Conservation (phyloP, 805 yeast genomes). For the Kazachstania psychrophila region DNA sequence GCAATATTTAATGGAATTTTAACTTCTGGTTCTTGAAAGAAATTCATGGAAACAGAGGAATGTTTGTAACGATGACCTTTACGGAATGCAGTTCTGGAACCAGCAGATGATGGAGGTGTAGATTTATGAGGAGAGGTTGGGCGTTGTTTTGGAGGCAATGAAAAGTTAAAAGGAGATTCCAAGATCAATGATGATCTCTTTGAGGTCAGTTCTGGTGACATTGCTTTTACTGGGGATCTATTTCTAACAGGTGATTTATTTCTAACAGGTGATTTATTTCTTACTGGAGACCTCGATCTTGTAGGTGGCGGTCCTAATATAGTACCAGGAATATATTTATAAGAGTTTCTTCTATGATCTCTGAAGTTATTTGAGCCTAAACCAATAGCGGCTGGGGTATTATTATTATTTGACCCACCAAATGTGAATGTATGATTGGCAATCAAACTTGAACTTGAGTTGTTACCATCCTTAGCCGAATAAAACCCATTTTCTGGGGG, state of each 20-base stretch:
- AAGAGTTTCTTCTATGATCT: slow-evolving; percentile 20
- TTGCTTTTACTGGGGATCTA: slow-evolving; percentile 20
- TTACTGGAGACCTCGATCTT: slow-evolving; percentile 22
- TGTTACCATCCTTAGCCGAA: slow-evolving; percentile 23
- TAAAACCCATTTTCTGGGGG: slow-evolving; percentile 19
- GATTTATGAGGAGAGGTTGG: slow-evolving; percentile 8
- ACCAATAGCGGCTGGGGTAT: not conserved
- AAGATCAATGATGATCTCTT: slow-evolving; percentile 18
- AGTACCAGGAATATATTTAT: slow-evolving; percentile 26
- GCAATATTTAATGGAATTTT: slow-evolving; percentile 74
- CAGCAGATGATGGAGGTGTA: slow-evolving; percentile 17
- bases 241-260: slow-evolving; percentile 15
- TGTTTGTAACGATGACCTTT: slow-evolving; percentile 94
- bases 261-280: slow-evolving; percentile 5
- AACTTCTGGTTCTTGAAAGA: slow-evolving; percentile 85
- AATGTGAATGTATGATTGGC: slow-evolving; percentile 27
- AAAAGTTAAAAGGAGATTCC: slow-evolving; percentile 26
- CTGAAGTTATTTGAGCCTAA: slow-evolving; percentile 2
- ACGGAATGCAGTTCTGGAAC: slow-evolving; percentile 56
- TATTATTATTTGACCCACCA: slow-evolving; percentile 14
- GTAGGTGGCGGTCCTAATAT: slow-evolving; percentile 26
- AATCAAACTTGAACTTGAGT: slow-evolving; percentile 29
- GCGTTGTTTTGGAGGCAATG: slow-evolving; percentile 10
- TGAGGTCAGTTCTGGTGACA: slow-evolving; percentile 5
- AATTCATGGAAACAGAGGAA: slow-evolving; percentile 90